Base-by-base conservation (phyloP, 306 rosid species). In the Trichosanthes cucumerina region DNA sequence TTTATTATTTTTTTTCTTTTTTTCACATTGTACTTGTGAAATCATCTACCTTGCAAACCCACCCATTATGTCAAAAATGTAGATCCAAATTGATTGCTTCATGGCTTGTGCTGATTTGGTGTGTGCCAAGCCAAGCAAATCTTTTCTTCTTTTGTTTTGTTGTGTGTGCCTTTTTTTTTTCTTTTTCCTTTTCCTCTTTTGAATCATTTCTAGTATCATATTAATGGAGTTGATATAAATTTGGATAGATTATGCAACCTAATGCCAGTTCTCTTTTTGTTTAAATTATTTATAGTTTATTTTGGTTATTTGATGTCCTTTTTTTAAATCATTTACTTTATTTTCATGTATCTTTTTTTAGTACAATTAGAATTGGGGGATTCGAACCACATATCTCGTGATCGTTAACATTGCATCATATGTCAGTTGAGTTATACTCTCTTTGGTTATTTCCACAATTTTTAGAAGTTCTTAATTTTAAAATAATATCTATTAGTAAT, bases 51-150 rank as follows among this genome's bases (percentile, higher is more conserved):
- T 24, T 36, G 14, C 53, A 69, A 41, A 34, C 54, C 75, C 54
- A 41, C 52, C 14, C 58, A 71, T 43, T 24, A 26, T 71, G 41
- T 46, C 56, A 7, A 46, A 26, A 71, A 52, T 75, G 23, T 52
- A 75, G 38, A 79, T 79, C 53, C 53, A 58, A 79, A 80, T 62
- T 75, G 74, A 71, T 60, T 68, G 65, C 79, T 13, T 78, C 75
- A 70, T 41, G 56, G 18, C 58, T 9, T 63, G 3, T 71, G 38
- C 21, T 66, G n/a, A 80, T 89, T 77, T 73, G 41, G 59, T 72
- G 75, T 71, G n/a, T 43, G 58, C 58, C 58, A 72, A 44, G 6
- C 12, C 24, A 21, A 21, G 14, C 13, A 7, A 9, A n/a, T 9
- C 18, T 38, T 70, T 9, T 70, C 3, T 43, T 21, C 0, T 4